Evolutionary conservation across 2,329 filamentous ascomycete species (phyloP).

Genomic region (Acarospora socialis): DNA sequence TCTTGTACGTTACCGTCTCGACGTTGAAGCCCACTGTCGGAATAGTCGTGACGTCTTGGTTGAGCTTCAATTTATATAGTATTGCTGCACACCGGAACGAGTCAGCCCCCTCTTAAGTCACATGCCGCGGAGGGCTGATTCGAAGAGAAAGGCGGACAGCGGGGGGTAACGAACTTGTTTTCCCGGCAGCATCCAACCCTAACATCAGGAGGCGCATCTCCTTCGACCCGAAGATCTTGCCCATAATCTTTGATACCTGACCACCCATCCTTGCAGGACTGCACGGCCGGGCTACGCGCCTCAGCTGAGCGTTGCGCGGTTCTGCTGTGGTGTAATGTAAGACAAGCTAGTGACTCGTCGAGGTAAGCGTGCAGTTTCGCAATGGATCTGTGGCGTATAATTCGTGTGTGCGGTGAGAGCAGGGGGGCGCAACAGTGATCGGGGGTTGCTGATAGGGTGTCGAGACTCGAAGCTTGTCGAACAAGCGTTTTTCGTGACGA

Average conservation of each 20-base stretch:
- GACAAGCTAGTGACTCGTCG: no score
- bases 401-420: no score
- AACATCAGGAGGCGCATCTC: slow-evolving; percentile 99
- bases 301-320: no score
- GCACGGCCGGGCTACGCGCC: no score
- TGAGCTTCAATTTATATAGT: slow-evolving; percentile 96
- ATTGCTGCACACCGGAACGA: slow-evolving; percentile 43
- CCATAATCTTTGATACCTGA: slow-evolving; percentile 89
- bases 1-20: slow-evolving; percentile 97
- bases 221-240: slow-evolving; percentile 97
- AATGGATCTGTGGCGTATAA: no score
- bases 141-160: not conserved
- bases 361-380: no score
- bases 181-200: slow-evolving; percentile 92
- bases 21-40: slow-evolving; percentile 99
- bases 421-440: no score
- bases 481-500: no score
- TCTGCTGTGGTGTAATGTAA: no score
- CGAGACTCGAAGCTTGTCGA: no score
- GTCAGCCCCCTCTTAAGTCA: not conserved
- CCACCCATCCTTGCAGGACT: slow-evolving; percentile 64
- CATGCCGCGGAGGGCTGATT: not conserved
- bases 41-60: slow-evolving; percentile 95
- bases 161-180: slow-evolving; percentile 52
- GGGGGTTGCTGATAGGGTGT: no score